Conservation (phyloP, 208 protist species). For the Leishmania turanica region DNA sequence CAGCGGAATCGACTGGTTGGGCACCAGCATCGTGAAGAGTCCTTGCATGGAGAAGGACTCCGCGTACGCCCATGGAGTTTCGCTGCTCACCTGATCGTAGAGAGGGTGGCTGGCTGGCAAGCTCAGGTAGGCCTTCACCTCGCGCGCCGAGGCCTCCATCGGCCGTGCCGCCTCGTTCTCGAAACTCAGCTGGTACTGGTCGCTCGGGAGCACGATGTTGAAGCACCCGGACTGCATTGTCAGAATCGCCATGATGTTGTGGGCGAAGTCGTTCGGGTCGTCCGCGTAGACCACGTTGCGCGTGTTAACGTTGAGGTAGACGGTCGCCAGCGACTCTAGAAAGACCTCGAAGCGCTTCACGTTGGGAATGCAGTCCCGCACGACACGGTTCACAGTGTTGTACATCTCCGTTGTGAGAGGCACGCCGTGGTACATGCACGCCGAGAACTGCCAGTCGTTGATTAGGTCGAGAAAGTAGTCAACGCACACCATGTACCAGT, state of each 20-base stretch:
- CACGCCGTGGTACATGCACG: constrained; percentile 82
- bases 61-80: constrained; percentile 49
- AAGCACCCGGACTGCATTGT: constrained; percentile 54
- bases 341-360: constrained; percentile 84
- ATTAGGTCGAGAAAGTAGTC: constrained; percentile 86
- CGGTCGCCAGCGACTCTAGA: constrained; percentile 33
- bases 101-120: constrained; percentile 75
- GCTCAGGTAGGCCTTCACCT: constrained; percentile 59
- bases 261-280: constrained; percentile 61
- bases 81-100: constrained; percentile 38
- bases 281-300: constrained; percentile 83
- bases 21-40: constrained; percentile 59
- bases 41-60: constrained; percentile 57
- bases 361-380: constrained; percentile 81
- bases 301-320: constrained; percentile 80
- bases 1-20: constrained; percentile 68
- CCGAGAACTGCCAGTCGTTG: constrained; percentile 84
- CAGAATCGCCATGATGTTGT: constrained; percentile 78
- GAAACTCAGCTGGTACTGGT: constrained; percentile 80
- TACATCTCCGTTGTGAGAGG: constrained; percentile 76
- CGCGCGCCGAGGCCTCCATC: constrained; percentile 45
- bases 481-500: constrained; percentile 82
- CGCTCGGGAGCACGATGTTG: constrained; percentile 68
- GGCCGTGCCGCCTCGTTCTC: constrained; percentile 79
- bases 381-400: constrained; percentile 71